Evolutionary conservation across 75 land plant genomes (phyloP).

Genomic region (Cunninghamia lanceolata): DNA sequence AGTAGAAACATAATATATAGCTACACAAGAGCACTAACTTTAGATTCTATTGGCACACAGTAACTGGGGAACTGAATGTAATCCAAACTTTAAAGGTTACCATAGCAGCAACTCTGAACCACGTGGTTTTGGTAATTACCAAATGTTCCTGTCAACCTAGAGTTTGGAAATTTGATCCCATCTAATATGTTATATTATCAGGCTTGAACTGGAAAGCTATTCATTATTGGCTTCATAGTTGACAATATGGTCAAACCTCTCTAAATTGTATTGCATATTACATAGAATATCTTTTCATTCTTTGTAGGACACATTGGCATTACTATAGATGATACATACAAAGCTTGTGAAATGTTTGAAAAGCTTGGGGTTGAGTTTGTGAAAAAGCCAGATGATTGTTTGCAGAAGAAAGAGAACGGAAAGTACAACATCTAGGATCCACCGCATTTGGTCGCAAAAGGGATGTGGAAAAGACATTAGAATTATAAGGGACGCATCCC

Average conservation of each 20-base stretch:
- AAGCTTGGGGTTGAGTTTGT: conserved; percentile 87
- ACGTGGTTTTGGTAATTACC: conserved; percentile 85
- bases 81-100: conserved; percentile 92
- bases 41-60: conserved; percentile 26
- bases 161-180: background rate
- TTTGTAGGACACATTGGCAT: conserved; percentile 93
- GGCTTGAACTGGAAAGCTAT: background rate
- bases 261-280: too few relatives aligned
- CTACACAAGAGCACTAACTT: background rate
- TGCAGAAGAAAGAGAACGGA: too few relatives aligned
- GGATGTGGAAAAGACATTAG: too few relatives aligned
- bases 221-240: background rate
- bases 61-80: conserved; percentile 96
- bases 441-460: too few relatives aligned
- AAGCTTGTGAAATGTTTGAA: conserved; percentile 93
- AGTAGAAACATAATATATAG: too few relatives aligned
- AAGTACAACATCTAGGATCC: too few relatives aligned
- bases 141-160: background rate
- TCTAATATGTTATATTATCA: background rate
- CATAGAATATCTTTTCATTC: too few relatives aligned
- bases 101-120: conserved; percentile 95
- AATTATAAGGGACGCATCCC: too few relatives aligned
- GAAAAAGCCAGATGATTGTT: conserved; percentile 96
- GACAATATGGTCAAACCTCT: too few relatives aligned
- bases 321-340: conserved; percentile 89